Evolutionary conservation across 257 asterid genomes (phyloP), one percentile per base, ranked within the genome.

Genomic region (Solanum microdontum): DNA sequence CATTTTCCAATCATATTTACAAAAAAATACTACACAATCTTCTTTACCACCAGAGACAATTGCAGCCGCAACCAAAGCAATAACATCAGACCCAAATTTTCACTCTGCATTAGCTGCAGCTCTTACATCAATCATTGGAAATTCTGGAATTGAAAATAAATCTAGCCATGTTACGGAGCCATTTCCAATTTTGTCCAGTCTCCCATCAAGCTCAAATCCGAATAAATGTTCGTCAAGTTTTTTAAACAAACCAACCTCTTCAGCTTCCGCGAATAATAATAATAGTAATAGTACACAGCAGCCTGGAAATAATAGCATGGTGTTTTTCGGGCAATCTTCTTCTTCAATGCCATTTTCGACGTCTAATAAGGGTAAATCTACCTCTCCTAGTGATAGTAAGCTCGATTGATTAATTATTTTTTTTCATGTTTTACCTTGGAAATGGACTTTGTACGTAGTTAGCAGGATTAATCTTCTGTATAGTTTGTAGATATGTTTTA

Each of bases 51-150:
- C 93, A 11, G 99, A 96, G 51, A 90, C 97, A 10, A 90, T 97
- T 36, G 97, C 98, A 19, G 99, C 98, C 13, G 99, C 99, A 17
- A 96, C 99, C 0, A 95, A 95, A 89, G 99, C 98, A 3, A 93
- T 97, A 30, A 92, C 98, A 12, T 92, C 98, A 2, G 94, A 97
- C 90, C 99, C 99, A 1, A 94, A 88, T 83, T 97, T 97, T 87
- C 98, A 94, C 77, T 95, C 98, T 12, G 98, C 96, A 30, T 88
- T 97, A 87, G 99, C 97, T 33, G 95, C 95, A 45, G 99, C 98
- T 51, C 93, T 97, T 3, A 83, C 98, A 11, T 94, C 99, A 7
- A 89, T 97, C 91, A 94, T 97, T 2, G 85, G 85, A 80, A 80
- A 80, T 45, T 8, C 66, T n/a, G 89, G 66, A 8, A 80, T 45